phyloP scores from a whole-genome alignment of 257 asterid genomes.

The Leonotis leonurus region DNA sequence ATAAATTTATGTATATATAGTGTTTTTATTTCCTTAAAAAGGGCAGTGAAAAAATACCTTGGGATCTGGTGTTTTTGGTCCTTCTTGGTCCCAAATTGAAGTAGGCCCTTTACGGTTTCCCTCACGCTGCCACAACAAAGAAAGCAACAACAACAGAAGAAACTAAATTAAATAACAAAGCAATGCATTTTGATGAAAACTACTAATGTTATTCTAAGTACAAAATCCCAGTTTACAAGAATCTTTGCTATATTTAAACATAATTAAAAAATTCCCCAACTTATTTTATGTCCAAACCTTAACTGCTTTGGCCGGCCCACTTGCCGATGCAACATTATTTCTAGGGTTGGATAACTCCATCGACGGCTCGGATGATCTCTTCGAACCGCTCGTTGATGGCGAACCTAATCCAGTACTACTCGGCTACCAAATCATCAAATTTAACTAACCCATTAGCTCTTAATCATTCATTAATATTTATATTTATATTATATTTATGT shows the following conservation, averaged over 20 bases:
- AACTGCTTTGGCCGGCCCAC: constrained; percentile 55
- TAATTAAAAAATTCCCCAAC: background rate
- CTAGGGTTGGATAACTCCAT: constrained; percentile 56
- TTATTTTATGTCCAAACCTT: constrained; percentile 54
- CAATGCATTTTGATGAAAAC: no score
- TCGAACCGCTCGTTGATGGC: constrained; percentile 45
- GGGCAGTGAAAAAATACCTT: constrained; percentile 40
- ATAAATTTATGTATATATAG: no score
- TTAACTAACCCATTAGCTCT: constrained; percentile 22
- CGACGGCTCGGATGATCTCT: constrained; percentile 80
- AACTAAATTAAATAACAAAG: no score
- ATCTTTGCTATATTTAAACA: constrained; percentile 7
- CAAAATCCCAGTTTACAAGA: constrained; percentile 15
- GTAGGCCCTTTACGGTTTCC: constrained; percentile 63
- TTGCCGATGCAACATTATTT: constrained; percentile 38
- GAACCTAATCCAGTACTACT: constrained; percentile 39
- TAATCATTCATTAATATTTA: background rate
- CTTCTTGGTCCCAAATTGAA: constrained; percentile 61
- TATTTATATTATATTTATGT: background rate
- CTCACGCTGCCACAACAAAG: constrained; percentile 54
- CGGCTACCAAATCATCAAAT: constrained; percentile 43
- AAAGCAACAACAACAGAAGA: no score
- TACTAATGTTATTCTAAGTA: background rate
- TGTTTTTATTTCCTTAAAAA: background rate
- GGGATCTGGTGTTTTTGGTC: constrained; percentile 74